Evolutionary conservation across 495 filamentous ascomycete genomes (phyloP).

Genomic region (Echria macrotheca): DNA sequence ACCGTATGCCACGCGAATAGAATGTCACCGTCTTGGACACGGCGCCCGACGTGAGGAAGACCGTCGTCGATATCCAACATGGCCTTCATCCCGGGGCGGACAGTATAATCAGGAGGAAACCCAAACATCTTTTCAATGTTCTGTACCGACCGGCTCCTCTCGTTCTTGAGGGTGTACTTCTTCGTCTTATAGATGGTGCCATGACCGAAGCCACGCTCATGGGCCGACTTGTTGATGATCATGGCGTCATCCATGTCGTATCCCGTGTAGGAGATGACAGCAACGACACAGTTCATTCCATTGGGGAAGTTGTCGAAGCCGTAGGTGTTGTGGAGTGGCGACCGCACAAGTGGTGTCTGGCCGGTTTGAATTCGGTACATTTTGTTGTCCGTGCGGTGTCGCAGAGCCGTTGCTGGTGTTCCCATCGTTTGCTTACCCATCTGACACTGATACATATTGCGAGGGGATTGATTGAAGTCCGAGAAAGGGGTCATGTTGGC

Average conservation of each 20-base stretch:
- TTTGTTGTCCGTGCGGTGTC: constrained; percentile 94
- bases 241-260: constrained; percentile 99
- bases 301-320: constrained; percentile 98
- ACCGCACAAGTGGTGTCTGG: constrained; percentile 88
- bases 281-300: constrained; percentile 93
- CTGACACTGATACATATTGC: constrained; percentile 99
- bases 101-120: constrained; percentile 64
- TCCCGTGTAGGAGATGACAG: constrained; percentile 96
- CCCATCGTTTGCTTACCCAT: constrained; percentile 99
- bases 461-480: constrained; percentile 95
- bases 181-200: constrained; percentile 98
- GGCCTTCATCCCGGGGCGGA: constrained; percentile 58
- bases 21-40: constrained; percentile 72
- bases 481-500: constrained; percentile 99
- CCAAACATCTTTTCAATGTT: constrained; percentile 74
- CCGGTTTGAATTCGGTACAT: constrained; percentile 90
- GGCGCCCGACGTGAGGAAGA: constrained; percentile 68
- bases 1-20: constrained; percentile 89
- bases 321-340: constrained; percentile 90
- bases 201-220: constrained; percentile 95
- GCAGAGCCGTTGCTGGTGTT: constrained; percentile 81
- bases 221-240: constrained; percentile 97
- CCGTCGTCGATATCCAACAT: constrained; percentile 84
- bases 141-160: constrained; percentile 48
- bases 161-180: constrained; percentile 72